Conservation (phyloP, 257 asterid genomes). For the Gardenia jasminoides region DNA sequence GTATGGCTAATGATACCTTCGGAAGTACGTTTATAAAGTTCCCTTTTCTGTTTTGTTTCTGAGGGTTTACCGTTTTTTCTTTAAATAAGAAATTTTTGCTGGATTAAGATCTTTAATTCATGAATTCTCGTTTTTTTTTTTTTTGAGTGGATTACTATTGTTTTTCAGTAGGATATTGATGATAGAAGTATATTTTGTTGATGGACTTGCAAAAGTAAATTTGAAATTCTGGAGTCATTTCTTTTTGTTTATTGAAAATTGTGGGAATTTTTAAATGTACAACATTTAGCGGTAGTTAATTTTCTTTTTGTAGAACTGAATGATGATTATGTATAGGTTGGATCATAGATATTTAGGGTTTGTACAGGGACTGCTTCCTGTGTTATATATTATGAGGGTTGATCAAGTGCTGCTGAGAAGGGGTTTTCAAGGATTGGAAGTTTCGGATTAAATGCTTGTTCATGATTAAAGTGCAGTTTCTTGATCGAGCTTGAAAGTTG, state of each 20-base stretch:
- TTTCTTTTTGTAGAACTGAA: neutral
- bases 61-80: neutral
- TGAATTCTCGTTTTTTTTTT: neutral
- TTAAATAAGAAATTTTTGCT: neutral
- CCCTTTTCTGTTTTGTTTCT: neutral
- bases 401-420: neutral
- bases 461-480: neutral
- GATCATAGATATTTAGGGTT: neutral
- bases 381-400: neutral
- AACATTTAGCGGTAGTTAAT: neutral
- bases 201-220: neutral
- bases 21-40: constrained; percentile 47
- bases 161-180: neutral
- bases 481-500: neutral
- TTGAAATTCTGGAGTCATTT: neutral
- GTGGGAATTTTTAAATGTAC: neutral
- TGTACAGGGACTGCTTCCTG: neutral
- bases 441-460: neutral
- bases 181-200: neutral
- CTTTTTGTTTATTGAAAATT: too few species aligned
- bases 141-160: neutral
- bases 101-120: neutral
- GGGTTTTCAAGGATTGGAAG: neutral
- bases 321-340: neutral
- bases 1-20: constrained; percentile 98